Evolutionary conservation across 2,329 filamentous ascomycete genomes (phyloP).

Genomic region (Dothiorella sarmentorum): DNA sequence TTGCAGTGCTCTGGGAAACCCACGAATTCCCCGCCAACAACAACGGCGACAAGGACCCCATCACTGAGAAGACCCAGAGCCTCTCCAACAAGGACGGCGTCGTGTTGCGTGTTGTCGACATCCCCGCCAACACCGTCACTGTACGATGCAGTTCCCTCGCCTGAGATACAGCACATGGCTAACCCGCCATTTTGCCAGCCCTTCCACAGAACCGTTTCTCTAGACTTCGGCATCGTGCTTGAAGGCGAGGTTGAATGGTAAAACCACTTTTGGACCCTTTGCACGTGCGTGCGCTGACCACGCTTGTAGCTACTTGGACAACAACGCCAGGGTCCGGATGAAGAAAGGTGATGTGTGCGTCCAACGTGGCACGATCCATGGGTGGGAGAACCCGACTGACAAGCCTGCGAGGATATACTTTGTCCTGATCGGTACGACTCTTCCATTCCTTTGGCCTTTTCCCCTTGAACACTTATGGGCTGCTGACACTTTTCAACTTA

Average conservation of each 20-base stretch:
- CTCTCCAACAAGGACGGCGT: constrained; percentile 12
- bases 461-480: neutral
- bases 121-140: neutral
- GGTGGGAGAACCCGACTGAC: constrained; percentile 31
- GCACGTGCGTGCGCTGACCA: neutral
- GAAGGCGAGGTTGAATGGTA: constrained; percentile 11
- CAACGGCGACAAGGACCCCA: neutral
- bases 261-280: neutral
- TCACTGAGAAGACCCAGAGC: neutral
- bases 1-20: constrained; percentile 11
- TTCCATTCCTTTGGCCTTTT: neutral
- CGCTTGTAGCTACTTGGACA: neutral
- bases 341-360: constrained; percentile 35
- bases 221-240: neutral
- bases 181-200: neutral
- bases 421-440: constrained; percentile 2
- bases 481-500: neutral
- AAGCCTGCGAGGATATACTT: neutral
- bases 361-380: constrained; percentile 39
- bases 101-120: constrained; percentile 1
- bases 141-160: neutral
- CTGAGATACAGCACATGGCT: neutral
- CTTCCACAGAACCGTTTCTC: neutral
- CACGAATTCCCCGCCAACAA: constrained; percentile 6
- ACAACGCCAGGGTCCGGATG: constrained; percentile 21